Evolutionary conservation across 1,284 basidiomycete genomes (phyloP).

Genomic region (Leccinum pachyderme): DNA sequence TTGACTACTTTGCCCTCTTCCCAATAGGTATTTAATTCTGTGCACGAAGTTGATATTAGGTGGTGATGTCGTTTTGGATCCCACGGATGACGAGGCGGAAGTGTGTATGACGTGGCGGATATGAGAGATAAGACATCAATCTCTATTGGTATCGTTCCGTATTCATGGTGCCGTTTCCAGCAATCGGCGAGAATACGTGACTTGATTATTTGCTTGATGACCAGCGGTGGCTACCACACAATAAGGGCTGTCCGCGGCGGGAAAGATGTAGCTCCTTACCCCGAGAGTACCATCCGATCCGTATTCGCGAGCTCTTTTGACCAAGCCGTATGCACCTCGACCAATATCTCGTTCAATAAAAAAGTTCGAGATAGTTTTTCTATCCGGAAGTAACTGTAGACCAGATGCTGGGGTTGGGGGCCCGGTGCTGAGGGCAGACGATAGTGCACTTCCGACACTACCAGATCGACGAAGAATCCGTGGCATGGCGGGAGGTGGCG

Average conservation of each 20-base stretch:
- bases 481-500: constrained; percentile 54
- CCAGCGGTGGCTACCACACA: constrained; percentile 58
- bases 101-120: constrained; percentile 71
- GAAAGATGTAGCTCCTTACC: constrained; percentile 49
- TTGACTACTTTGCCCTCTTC: constrained; percentile 67
- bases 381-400: constrained; percentile 51
- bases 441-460: constrained; percentile 61
- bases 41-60: constrained; percentile 10
- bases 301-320: constrained; percentile 86
- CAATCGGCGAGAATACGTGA: constrained; percentile 97
- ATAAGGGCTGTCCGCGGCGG: constrained; percentile 16
- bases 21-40: constrained; percentile 46
- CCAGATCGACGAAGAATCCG: constrained; percentile 59
- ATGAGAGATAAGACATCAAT: constrained; percentile 96
- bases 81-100: constrained; percentile 78
- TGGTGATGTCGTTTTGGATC: constrained; percentile 55
- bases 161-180: constrained; percentile 95
- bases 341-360: constrained; percentile 87
- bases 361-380: constrained; percentile 73
- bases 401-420: constrained; percentile 58
- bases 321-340: constrained; percentile 95
- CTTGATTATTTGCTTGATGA: constrained; percentile 99
- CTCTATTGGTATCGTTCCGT: constrained; percentile 98
- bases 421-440: constrained; percentile 55
- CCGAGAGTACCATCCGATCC: constrained; percentile 74